Conservation (phyloP, 345 rosid species). For the Syzygium grande region DNA sequence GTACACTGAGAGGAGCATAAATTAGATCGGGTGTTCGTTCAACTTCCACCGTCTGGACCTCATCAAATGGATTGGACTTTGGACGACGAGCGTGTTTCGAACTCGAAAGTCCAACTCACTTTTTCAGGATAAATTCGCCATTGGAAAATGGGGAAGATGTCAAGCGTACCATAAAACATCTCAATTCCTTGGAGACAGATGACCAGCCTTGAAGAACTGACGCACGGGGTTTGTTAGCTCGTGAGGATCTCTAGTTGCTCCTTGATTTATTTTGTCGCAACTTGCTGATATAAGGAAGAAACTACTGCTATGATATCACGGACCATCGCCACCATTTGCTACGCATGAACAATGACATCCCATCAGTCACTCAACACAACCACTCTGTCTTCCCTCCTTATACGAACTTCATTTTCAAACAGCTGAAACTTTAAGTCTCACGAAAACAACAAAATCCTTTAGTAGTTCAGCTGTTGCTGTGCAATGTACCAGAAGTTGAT, state of each 20-base stretch:
- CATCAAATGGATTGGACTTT: neutral
- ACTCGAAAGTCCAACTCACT: neutral
- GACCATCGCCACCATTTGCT: neutral
- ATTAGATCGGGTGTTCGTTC: neutral
- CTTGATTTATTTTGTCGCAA: neutral
- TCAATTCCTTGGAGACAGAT: neutral
- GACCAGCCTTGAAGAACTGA: neutral
- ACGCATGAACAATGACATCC: neutral
- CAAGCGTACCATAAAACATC: neutral
- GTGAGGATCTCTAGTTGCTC: neutral
- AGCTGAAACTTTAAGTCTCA: neutral
- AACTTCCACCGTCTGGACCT: neutral
- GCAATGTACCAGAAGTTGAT: neutral
- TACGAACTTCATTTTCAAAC: neutral
- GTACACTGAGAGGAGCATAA: neutral
- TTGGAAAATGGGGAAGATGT: neutral
- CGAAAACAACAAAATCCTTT: neutral
- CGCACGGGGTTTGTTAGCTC: neutral
- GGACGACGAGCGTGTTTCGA: neutral
- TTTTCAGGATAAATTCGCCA: neutral
- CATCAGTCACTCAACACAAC: neutral
- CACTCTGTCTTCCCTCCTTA: neutral
- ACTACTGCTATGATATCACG: neutral
- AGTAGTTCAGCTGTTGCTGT: neutral
- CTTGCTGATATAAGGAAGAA: neutral